These are phyloP conservation scores for Phytophthora lateralis DNA, from an alignment of 352 stramenopile species.

Conservation along the genomic window DNA sequence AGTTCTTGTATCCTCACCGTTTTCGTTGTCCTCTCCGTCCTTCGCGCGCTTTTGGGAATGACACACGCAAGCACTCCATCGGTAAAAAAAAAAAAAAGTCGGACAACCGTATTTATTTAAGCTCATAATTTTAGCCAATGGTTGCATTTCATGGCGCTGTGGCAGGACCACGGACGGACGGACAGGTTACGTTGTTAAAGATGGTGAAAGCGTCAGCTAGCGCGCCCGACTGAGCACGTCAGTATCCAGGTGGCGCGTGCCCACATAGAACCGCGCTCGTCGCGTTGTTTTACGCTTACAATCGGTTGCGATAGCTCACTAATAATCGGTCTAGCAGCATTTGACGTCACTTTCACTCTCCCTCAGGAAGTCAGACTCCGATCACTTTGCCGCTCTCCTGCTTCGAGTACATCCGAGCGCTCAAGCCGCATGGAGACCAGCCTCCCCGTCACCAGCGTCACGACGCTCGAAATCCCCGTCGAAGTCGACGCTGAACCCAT, in stretches of 20 bases:
- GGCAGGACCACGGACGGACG: too few species aligned
- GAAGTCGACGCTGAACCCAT: constrained; percentile 25
- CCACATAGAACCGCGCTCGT: constrained; percentile 19
- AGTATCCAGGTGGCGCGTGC: constrained; percentile 11
- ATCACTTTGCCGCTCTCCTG: constrained; percentile 14
- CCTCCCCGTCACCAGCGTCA: constrained; percentile 6
- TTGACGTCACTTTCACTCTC: constrained; percentile 17
- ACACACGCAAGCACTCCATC: too few species aligned
- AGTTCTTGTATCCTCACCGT: too few species aligned
- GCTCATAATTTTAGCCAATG: too few species aligned
- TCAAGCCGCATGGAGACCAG: constrained; percentile 30
- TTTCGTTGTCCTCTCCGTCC: too few species aligned
- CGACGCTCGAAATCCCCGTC: constrained; percentile 19
- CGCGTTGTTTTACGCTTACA: background rate
- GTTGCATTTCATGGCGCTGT: too few species aligned
- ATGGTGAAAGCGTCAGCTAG: background rate
- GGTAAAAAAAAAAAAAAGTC: too few species aligned
- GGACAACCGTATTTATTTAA: too few species aligned
- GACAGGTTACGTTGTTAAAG: too few species aligned
- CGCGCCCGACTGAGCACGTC: constrained; percentile 4
- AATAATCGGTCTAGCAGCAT: constrained; percentile 1
- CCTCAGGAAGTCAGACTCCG: constrained; percentile 17
- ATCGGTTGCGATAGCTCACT: background rate
- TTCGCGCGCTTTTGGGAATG: too few species aligned
- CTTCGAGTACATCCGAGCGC: constrained; percentile 9